A percentile compares a stretch with the other conserved stretches of the same genome.
These are phyloP conservation scores for Globisporangium ultimum DNA, from an alignment of 352 stramenopile species.

Conservation along the genomic window DNA sequence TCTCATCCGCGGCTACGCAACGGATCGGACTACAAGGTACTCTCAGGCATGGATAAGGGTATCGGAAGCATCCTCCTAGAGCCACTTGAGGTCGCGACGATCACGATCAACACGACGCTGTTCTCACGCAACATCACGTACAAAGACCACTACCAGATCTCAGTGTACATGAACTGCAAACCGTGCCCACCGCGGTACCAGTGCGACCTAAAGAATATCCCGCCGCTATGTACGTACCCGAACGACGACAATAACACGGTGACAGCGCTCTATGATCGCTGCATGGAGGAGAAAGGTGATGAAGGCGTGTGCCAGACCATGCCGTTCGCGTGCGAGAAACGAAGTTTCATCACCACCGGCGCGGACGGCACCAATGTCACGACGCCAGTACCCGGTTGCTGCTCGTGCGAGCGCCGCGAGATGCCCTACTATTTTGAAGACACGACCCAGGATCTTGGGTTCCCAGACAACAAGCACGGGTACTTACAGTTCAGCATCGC, in stretches of 20 bases:
- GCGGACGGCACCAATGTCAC: constrained; percentile 21
- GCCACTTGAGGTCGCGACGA: constrained; percentile 86
- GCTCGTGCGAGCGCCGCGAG: constrained; percentile 79
- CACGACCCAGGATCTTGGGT: constrained; percentile 64
- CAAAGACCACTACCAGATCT: constrained; percentile 93
- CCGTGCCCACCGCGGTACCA: constrained; percentile 92
- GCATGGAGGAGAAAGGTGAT: constrained; percentile 35
- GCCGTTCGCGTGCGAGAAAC: constrained; percentile 60
- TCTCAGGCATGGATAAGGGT: constrained; percentile 60
- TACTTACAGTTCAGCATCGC: constrained; percentile 90
- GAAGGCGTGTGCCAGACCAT: constrained; percentile 46
- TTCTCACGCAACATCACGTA: constrained; percentile 95
- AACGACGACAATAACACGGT: constrained; percentile 43
- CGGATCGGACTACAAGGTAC: constrained; percentile 64
- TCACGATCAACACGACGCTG: constrained; percentile 92
- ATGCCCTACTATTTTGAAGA: constrained; percentile 91
- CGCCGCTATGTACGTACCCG: constrained; percentile 64
- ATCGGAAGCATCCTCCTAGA: constrained; percentile 76
- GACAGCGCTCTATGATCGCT: constrained; percentile 40
- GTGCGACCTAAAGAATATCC: constrained; percentile 59
- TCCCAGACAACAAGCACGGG: constrained; percentile 94
- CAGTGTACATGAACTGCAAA: constrained; percentile 94
- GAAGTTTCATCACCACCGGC: constrained; percentile 20
- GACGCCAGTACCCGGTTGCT: constrained; percentile 62
- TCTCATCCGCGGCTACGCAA: constrained; percentile 45